Conservation (phyloP, 2,329 filamentous ascomycete genomes). For the Fusarium napiforme region DNA sequence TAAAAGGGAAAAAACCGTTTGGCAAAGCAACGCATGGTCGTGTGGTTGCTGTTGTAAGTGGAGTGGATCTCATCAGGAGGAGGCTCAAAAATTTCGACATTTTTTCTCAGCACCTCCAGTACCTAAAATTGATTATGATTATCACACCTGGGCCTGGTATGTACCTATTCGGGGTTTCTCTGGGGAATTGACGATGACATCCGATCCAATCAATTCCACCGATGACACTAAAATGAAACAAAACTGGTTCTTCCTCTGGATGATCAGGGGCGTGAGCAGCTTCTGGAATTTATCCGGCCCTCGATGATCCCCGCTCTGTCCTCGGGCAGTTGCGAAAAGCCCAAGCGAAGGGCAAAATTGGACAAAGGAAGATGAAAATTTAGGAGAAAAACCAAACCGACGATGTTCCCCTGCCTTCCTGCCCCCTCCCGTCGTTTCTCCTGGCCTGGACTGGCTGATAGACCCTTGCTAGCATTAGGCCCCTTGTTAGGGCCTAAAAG, state of each 20-base stretch:
- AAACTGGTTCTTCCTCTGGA: background rate
- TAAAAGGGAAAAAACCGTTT: background rate
- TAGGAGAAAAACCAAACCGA: slow-evolving; percentile 13
- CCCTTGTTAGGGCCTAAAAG: slow-evolving; percentile 30
- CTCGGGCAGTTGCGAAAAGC: slow-evolving; percentile 3
- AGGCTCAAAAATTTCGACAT: slow-evolving; percentile 28
- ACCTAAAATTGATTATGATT: background rate
- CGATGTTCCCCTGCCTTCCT: slow-evolving; percentile 29
- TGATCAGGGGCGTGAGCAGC: slow-evolving; percentile 15
- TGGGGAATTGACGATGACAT: slow-evolving; percentile 6
- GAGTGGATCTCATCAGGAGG: slow-evolving; percentile 19
- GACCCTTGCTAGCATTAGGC: slow-evolving; percentile 15
- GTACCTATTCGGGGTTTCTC: slow-evolving; percentile 1
- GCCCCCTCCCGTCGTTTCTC: slow-evolving; percentile 5
- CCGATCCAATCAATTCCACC: slow-evolving; percentile 12
- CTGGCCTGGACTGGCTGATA: background rate
- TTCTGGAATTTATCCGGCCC: slow-evolving; percentile 37
- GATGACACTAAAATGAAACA: background rate
- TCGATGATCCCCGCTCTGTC: slow-evolving; percentile 27
- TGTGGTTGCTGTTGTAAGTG: slow-evolving; percentile 9
- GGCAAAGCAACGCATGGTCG: slow-evolving; percentile 13
- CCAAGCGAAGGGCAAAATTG: background rate
- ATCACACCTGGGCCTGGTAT: background rate
- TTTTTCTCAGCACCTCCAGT: background rate
- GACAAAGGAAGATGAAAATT: slow-evolving; percentile 12